Conservation (phyloP, 2,329 filamentous ascomycete species). For the Teratosphaeria viscida region DNA sequence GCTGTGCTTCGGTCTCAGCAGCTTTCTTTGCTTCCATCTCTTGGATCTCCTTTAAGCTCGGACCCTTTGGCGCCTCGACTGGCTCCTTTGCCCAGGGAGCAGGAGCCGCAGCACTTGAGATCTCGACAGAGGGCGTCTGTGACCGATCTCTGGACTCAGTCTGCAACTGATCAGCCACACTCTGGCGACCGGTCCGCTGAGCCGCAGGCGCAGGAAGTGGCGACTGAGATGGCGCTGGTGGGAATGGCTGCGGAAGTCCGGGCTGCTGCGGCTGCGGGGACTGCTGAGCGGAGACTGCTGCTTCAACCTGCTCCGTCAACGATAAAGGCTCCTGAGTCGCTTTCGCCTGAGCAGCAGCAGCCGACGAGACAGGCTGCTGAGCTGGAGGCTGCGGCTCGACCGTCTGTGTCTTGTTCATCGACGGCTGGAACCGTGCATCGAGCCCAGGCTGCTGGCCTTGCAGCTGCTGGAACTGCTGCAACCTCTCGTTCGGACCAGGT, state of each 20-base stretch:
- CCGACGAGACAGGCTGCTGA: slow-evolving; percentile 14
- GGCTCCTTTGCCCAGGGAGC: slow-evolving; percentile 93
- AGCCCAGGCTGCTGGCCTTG: slow-evolving; percentile 38
- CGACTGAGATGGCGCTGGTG: slow-evolving; percentile 61
- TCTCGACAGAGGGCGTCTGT: slow-evolving; percentile 60
- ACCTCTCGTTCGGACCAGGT: slow-evolving; percentile 45
- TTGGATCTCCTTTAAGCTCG: slow-evolving; percentile 92
- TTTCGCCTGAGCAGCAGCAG: slow-evolving; percentile 4
- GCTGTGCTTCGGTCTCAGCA: slow-evolving; percentile 75
- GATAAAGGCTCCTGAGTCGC: slow-evolving; percentile 46
- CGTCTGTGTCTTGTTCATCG: slow-evolving; percentile 6
- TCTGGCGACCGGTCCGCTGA: slow-evolving; percentile 65
- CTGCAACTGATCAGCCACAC: slow-evolving; percentile 64
- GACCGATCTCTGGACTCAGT: slow-evolving; percentile 59
- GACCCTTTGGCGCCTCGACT: slow-evolving; percentile 62
- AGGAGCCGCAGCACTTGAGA: slow-evolving; percentile 54
- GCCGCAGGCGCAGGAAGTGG: slow-evolving; percentile 82
- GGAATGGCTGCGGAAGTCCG: slow-evolving; percentile 65
- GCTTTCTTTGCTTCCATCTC: slow-evolving; percentile 89
- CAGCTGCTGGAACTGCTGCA: slow-evolving; percentile 74
- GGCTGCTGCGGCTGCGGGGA: slow-evolving; percentile 40
- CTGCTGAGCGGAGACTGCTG: slow-evolving; percentile 54
- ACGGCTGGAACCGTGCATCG: slow-evolving; percentile 10
- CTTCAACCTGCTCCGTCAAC: slow-evolving; percentile 74
- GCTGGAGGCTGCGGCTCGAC: slow-evolving; percentile 9